Percentiles rank a stretch among this genome's conserved stretches.
Conservation (phyloP, 2,329 filamentous ascomycete species). For the Talaromyces islandicus region DNA sequence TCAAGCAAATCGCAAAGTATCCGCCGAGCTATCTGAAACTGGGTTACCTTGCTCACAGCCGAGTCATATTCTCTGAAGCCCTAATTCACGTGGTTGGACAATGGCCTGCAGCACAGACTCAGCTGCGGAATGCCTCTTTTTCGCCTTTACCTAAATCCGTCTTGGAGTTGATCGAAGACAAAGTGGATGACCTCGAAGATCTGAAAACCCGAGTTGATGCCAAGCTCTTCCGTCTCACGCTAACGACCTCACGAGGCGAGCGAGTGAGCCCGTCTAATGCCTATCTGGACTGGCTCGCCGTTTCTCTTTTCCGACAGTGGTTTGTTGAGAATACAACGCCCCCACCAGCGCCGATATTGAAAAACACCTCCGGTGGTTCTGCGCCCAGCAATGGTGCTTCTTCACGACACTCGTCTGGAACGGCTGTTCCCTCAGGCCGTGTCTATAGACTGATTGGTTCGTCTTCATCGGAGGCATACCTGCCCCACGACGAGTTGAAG, state of each 20-base stretch:
- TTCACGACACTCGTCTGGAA: constrained; percentile 8
- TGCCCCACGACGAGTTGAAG: constrained; percentile 83
- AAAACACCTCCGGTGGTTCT: constrained; percentile 21
- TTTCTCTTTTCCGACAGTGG: constrained; percentile 88
- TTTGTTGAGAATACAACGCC: constrained; percentile 83
- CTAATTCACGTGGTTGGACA: constrained; percentile 91
- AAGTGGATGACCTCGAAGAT: constrained; percentile 86
- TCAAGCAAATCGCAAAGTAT: constrained; percentile 96
- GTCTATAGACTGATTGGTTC: constrained; percentile 73
- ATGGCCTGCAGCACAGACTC: constrained; percentile 77
- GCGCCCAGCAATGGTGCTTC: constrained; percentile 7
- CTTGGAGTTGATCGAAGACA: constrained; percentile 87
- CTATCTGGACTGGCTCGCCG: constrained; percentile 84
- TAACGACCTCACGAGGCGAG: constrained; percentile 75
- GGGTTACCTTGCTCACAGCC: constrained; percentile 76
- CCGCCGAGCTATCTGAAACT: constrained; percentile 87
- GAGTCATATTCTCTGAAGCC: constrained; percentile 79
- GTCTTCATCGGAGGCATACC: constrained; percentile 56
- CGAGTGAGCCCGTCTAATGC: constrained; percentile 71
- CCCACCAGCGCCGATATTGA: constrained; percentile 49
- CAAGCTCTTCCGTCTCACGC: constrained; percentile 71
- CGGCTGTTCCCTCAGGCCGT: constrained; percentile 48
- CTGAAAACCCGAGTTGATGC: constrained; percentile 72
- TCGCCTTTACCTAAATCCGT: constrained; percentile 64
- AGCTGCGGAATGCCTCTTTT: constrained; percentile 55